A percentile compares a stretch with the other conserved stretches of the same genome.
Evolutionary conservation across 2,329 filamentous ascomycete genomes (phyloP).

Genomic region (Colletotrichum aenigma): DNA sequence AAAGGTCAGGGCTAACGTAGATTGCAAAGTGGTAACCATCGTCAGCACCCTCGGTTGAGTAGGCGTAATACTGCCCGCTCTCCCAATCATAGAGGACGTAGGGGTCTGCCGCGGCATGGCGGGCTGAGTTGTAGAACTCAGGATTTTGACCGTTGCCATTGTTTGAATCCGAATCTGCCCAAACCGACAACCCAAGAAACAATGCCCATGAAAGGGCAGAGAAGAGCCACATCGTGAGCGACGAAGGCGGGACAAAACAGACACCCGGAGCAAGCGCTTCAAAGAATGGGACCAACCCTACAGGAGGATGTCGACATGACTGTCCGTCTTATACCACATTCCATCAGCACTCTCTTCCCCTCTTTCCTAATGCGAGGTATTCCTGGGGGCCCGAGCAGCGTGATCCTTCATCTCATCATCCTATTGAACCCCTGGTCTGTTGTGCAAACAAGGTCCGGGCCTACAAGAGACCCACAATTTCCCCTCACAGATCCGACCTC

Average conservation of each 20-base stretch:
- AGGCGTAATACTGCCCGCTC: constrained; percentile 35
- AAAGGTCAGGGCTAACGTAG: constrained; percentile 38
- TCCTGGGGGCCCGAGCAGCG: background rate
- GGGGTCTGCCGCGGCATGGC: constrained; percentile 35
- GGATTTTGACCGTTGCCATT: constrained; percentile 9
- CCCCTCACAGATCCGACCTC: constrained; percentile 1
- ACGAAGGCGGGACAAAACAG: background rate
- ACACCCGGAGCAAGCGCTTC: background rate
- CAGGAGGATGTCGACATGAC: background rate
- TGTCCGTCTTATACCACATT: background rate
- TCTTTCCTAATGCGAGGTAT: background rate
- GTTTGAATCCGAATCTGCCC: background rate
- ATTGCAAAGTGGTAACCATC: constrained; percentile 35
- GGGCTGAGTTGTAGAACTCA: constrained; percentile 37
- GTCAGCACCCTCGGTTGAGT: constrained; percentile 39
- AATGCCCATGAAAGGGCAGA: background rate
- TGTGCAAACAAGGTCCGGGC: background rate
- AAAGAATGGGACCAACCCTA: background rate
- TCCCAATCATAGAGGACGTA: constrained; percentile 34
- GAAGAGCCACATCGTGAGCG: background rate
- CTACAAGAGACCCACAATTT: background rate
- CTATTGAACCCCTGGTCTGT: background rate
- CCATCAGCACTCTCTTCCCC: background rate
- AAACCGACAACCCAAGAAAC: background rate
- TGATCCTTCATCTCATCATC: background rate